These are phyloP conservation scores for Circinella minor DNA, from an alignment of 371 early-diverging fungal species.

Conservation along the genomic window DNA sequence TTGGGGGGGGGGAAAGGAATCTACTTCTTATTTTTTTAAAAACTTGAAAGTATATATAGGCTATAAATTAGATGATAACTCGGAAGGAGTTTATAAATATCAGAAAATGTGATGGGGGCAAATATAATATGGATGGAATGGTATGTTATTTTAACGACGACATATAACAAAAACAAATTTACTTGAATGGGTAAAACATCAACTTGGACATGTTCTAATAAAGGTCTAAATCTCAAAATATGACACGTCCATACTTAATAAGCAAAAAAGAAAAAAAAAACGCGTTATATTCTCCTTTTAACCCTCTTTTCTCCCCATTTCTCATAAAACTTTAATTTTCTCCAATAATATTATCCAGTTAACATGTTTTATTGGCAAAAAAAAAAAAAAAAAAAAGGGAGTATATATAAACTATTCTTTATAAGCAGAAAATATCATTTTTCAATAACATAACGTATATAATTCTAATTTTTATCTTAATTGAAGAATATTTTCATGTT, in stretches of 20 bases:
- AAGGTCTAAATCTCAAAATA: not conserved
- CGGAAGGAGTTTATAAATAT: not conserved
- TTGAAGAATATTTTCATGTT: too few relatives aligned
- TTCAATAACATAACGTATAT: too few relatives aligned
- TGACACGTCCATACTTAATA: not conserved
- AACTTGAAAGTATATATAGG: too few relatives aligned
- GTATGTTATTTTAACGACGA: too few relatives aligned
- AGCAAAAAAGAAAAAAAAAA: not conserved
- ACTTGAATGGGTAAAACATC: not conserved
- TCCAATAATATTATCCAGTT: not conserved
- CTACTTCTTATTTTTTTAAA: too few relatives aligned
- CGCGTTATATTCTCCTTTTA: not conserved
- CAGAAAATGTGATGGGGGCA: not conserved
- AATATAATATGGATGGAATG: not conserved
- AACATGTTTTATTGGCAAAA: not conserved
- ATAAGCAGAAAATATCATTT: too few relatives aligned
- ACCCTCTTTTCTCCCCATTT: not conserved
- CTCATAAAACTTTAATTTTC: conserved; percentile 5
- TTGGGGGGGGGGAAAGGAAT: too few relatives aligned
- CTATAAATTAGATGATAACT: too few relatives aligned
- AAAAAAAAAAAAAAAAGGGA: not conserved
- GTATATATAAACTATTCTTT: not conserved
- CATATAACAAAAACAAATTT: not conserved
- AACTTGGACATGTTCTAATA: not conserved
- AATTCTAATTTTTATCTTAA: too few relatives aligned